A percentile compares a stretch with the other conserved stretches of the same genome.
These are phyloP conservation scores for Smittium culicis DNA, from an alignment of 371 early-diverging fungal species.

Conservation along the genomic window DNA sequence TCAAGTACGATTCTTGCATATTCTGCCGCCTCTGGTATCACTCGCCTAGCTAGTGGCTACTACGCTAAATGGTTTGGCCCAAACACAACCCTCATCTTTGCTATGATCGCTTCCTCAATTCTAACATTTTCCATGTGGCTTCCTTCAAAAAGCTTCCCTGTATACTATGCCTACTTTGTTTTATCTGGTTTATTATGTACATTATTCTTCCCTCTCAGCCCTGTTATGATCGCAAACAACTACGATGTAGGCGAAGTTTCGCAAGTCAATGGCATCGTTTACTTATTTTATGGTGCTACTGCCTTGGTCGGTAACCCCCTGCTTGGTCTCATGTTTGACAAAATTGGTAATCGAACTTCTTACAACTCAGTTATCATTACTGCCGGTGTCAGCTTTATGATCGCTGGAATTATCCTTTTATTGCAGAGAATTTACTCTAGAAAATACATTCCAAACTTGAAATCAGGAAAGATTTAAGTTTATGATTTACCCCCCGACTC, in stretches of 20 bases:
- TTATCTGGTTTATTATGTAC: slow-evolving; percentile 34
- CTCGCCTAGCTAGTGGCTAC: slow-evolving; percentile 48
- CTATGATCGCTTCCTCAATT: slow-evolving; percentile 14
- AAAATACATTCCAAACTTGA: not conserved
- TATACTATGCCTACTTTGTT: slow-evolving; percentile 30
- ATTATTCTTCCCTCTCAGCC: slow-evolving; percentile 32
- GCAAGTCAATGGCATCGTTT: slow-evolving; percentile 23
- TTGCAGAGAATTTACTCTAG: not conserved
- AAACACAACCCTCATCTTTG: slow-evolving; percentile 35
- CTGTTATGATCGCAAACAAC: slow-evolving; percentile 31
- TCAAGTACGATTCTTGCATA: slow-evolving; percentile 38
- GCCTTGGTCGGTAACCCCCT: slow-evolving; percentile 20
- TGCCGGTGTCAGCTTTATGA: slow-evolving; percentile 11
- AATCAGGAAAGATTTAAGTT: not conserved
- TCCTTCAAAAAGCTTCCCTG: slow-evolving; percentile 23
- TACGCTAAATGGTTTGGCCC: slow-evolving; percentile 44
- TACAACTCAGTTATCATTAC: slow-evolving; percentile 21
- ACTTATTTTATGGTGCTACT: slow-evolving; percentile 19
- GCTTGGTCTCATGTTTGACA: slow-evolving; percentile 21
- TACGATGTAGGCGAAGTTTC: slow-evolving; percentile 19
- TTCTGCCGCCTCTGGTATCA: slow-evolving; percentile 44
- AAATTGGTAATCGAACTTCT: slow-evolving; percentile 17
- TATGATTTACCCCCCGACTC: not conserved
- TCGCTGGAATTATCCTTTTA: not conserved
- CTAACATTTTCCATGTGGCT: slow-evolving; percentile 9